Conservation (phyloP, 495 filamentous ascomycete genomes). For the Penicillium paxilli region DNA sequence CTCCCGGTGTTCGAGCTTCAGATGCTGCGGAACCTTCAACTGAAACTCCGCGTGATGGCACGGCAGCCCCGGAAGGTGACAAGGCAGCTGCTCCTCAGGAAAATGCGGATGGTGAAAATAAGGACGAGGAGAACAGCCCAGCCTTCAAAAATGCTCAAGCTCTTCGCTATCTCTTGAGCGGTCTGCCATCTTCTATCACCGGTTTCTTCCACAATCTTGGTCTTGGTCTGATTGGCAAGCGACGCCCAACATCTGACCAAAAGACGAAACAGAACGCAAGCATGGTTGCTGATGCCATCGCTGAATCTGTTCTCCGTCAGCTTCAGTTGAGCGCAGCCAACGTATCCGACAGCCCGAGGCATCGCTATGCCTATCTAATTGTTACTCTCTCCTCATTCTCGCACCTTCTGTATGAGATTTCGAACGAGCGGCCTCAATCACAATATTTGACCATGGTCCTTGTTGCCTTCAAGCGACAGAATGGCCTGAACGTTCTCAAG, state of each 20-base stretch:
- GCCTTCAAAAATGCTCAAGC: conserved; percentile 77
- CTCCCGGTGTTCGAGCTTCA: conserved; percentile 27
- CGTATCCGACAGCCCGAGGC: conserved; percentile 40
- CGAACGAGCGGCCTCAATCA: conserved; percentile 56
- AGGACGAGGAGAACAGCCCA: conserved; percentile 47
- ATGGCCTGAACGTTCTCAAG: conserved; percentile 73
- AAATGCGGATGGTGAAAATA: conserved; percentile 35
- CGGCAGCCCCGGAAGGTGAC: conserved; percentile 19
- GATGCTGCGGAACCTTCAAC: conserved; percentile 11
- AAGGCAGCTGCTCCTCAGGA: conserved; percentile 32
- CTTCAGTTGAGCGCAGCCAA: conserved; percentile 52
- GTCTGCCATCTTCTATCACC: conserved; percentile 68
- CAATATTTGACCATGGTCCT: conserved; percentile 79
- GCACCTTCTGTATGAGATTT: conserved; percentile 73
- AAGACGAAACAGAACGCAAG: conserved; percentile 67
- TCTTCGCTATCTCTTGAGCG: conserved; percentile 73
- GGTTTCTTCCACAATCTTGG: conserved; percentile 80
- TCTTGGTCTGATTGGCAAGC: conserved; percentile 72
- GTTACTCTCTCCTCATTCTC: conserved; percentile 74
- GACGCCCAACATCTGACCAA: conserved; percentile 61
- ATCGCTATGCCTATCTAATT: conserved; percentile 74
- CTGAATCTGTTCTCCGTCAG: conserved; percentile 66
- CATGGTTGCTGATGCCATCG: conserved; percentile 76
- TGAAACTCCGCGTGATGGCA: conserved; percentile 17
- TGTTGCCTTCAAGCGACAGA: conserved; percentile 78